Conservation (phyloP, 768 basidiomycete species). For the Cystobasidium tubakii region DNA sequence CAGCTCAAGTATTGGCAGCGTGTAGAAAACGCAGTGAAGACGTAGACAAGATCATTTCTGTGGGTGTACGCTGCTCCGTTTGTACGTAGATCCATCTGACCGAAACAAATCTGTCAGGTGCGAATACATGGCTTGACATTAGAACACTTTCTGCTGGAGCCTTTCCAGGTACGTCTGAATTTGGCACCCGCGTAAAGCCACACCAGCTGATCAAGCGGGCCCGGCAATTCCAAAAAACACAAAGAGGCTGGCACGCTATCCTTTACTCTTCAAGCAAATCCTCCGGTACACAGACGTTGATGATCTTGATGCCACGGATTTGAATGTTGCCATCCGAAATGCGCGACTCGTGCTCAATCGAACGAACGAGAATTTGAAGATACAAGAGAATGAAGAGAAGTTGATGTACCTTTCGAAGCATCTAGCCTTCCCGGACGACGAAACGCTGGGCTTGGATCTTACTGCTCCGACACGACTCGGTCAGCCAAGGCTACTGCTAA, state of each 20-base stretch:
- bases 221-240: too few relatives aligned
- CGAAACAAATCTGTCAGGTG: too few relatives aligned
- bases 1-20: too few relatives aligned
- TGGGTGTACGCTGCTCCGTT: too few relatives aligned
- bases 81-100: slow-evolving; percentile 22
- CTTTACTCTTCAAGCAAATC: slow-evolving; percentile 74
- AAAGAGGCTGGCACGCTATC: slow-evolving; percentile 94
- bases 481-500: slow-evolving; percentile 71
- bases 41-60: too few relatives aligned
- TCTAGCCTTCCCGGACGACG: slow-evolving; percentile 70
- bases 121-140: slow-evolving; percentile 43
- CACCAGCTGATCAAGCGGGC: too few relatives aligned
- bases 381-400: slow-evolving; percentile 73
- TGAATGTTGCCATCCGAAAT: slow-evolving; percentile 58
- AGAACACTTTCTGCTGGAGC: slow-evolving; percentile 44
- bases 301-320: slow-evolving; percentile 43
- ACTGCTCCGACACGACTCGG: slow-evolving; percentile 79
- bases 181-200: neutral
- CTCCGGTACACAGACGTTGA: slow-evolving; percentile 68
- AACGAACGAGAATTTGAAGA: slow-evolving; percentile 84
- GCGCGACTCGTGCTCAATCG: slow-evolving; percentile 68
- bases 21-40: too few relatives aligned
- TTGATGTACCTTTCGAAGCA: slow-evolving; percentile 67
- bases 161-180: slow-evolving; percentile 39
- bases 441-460: slow-evolving; percentile 66